Base-by-base conservation (phyloP, 805 yeast genomes). In the Hanseniaspora singularis region DNA sequence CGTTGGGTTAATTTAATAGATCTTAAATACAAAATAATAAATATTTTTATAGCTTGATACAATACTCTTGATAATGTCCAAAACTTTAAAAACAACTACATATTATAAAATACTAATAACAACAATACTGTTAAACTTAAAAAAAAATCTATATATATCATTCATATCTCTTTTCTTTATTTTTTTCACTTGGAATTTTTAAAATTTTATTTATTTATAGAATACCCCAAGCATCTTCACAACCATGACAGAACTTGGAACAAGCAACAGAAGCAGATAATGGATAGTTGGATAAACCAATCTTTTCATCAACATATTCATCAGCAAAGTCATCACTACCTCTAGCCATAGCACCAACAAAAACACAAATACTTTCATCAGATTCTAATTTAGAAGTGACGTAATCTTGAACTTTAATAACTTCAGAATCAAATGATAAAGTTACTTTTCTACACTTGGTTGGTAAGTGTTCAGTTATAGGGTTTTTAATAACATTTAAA, bases 281-380 rank as follows among this genome's bases (percentile, higher is more conserved):
- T 44, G 98, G 95, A 64, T 88, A 92, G 58, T 89, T 87, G 30
- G 96, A 86, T 49, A 92, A 79, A 56, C 96, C 96, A 50, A 92
- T 81, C 60, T 89, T 92, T 64, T 92, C 97, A 63, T 92, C 97
- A 37, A 89, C 95, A 59, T 64, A 89, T 64, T 88, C 97, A 64
- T 92, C 98, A 20, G 98, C 98, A 65, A 92, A 92, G 56, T 79
- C 87, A 65, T 92, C 98, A 62, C 81, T 82, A 59, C 98, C 98
- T 64, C 96, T 79, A 18, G 98, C 98, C 96, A 92, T 92, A 39
- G 98, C 95, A 61, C 98, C 98, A 39, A 92, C 96, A 64, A 92
- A 92, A 23, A 92, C 96, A 72, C 98, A 92, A 55, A 92, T 79
- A 60, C 95, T 83, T 68, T 92, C 96, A 59, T 85, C 94, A 2